phyloP scores from a whole-genome alignment of 345 rosid genomes.

The Trapa bicornis region DNA sequence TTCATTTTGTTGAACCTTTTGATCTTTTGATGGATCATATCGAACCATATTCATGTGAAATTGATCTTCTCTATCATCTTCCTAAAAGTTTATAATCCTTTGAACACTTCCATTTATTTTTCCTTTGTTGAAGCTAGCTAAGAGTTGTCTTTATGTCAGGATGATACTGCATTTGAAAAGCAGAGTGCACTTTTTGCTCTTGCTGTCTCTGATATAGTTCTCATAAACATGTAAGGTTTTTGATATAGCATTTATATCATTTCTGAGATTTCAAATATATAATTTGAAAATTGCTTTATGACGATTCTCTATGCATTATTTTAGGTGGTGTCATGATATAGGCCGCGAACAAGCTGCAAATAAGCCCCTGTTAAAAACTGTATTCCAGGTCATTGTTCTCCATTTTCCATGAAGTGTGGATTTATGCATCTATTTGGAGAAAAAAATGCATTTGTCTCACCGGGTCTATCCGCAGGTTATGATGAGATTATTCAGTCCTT shows the following conservation, averaged over 20 bases:
- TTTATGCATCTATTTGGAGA: slow-evolving; percentile 8
- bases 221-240: slow-evolving; percentile 80
- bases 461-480: slow-evolving; percentile 56
- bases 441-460: slow-evolving; percentile 8
- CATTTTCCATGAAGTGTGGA: background rate
- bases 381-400: slow-evolving; percentile 63
- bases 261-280: background rate
- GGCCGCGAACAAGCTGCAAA: slow-evolving; percentile 99
- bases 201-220: slow-evolving; percentile 95
- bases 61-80: background rate
- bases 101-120: background rate
- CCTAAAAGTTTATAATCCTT: background rate
- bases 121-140: background rate
- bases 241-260: background rate
- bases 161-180: slow-evolving; percentile 98
- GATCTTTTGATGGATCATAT: background rate
- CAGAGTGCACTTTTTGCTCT: slow-evolving; percentile 98
- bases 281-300: background rate
- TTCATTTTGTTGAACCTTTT: background rate
- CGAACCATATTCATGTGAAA: background rate
- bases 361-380: slow-evolving; percentile 94
- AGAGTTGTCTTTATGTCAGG: slow-evolving; percentile 34
- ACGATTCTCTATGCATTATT: slow-evolving; percentile 7
- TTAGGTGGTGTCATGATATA: slow-evolving; percentile 99
- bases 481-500: slow-evolving; percentile 98